Evolutionary conservation across 805 yeast genomes (phyloP), one percentile per base, ranked within the genome.

Genomic region (Dipodascus geniculatus): DNA sequence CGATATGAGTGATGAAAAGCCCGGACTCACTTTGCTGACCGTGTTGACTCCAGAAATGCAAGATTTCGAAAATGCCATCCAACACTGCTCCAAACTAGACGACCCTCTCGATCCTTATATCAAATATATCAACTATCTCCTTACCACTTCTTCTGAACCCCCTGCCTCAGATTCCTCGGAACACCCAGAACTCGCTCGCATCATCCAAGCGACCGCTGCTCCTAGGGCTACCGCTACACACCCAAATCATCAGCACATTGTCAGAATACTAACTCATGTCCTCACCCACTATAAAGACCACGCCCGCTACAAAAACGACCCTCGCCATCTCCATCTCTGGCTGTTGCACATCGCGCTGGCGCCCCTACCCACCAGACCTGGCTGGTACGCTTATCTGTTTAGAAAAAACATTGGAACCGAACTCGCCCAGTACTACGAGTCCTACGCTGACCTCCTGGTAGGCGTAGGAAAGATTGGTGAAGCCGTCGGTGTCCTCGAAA

Each of bases 301-400:
- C 31, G 68, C 68, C 0, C 80, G 79, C 56, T 91, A 89, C 65
- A 82, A 81, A 56, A 84, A 90, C 64, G 97, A 91, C 64, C 81
- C 91, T 1, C 70, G 97, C 50, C 88, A 85, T 63, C 67, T 91
- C 51, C 76, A 75, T 57, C 75, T 89, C 1, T 91, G 99, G 97
- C 66, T 90, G 44, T 81, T 80, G 59, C 44, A 38, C 44, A 38
- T 38, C 14, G 44, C 44, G 4, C 44, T 14, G 17, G 44, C 20
- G 17, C 6, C 17, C 6, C 17, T 6, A 4, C 44, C 17, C 17
- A 38, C 17, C 20, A 9, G 44, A 11, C 17, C 44, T n/a, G 44
- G 44, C 20, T 38, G 44, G 44, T 89, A 87, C 65, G 79, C 85
- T 4, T 88, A 83, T 63, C 71, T 91, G 67, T 79, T 81, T 48